Percentiles rank a stretch among this genome's conserved stretches.
phyloP scores from a whole-genome alignment of 768 basidiomycete species.

The Phylloporus sp. region DNA sequence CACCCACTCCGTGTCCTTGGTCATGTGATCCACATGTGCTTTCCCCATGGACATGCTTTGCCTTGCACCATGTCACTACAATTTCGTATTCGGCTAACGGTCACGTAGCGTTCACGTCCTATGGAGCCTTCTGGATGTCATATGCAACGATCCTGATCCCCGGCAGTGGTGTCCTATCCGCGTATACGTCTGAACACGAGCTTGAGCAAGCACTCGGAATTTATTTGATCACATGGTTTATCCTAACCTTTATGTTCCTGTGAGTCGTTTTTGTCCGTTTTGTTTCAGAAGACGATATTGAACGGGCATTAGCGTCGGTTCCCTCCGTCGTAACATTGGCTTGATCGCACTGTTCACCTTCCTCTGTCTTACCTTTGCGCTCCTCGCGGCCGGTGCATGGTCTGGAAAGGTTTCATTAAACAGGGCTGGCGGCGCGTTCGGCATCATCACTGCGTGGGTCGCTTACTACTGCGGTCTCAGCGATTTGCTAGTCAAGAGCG shows the following conservation, averaged over 20 bases:
- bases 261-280: constrained; percentile 29
- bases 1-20: not conserved
- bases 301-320: constrained; percentile 42
- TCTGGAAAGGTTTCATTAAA: constrained; percentile 13
- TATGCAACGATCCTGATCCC: constrained; percentile 72
- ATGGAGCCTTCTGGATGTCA: constrained; percentile 87
- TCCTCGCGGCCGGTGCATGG: constrained; percentile 41
- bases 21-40: not conserved
- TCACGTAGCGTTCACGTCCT: constrained; percentile 65
- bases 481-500: constrained; percentile 36
- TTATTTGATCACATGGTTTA: constrained; percentile 68
- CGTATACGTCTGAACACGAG: constrained; percentile 42
- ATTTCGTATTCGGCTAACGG: not conserved
- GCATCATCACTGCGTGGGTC: constrained; percentile 42
- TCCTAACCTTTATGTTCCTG: constrained; percentile 67
- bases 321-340: constrained; percentile 46
- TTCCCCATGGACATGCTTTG: not conserved
- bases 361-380: constrained; percentile 49
- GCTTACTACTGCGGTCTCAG: constrained; percentile 45
- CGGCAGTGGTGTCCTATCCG: constrained; percentile 51
- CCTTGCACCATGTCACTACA: not conserved
- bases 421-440: constrained; percentile 43
- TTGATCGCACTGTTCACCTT: constrained; percentile 47
- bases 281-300: not conserved
- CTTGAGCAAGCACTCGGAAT: constrained; percentile 62